Percentiles rank a stretch among this genome's conserved stretches.
phyloP scores from a whole-genome alignment of 176 grass and related monocot genomes.

The Oryza meridionalis region DNA sequence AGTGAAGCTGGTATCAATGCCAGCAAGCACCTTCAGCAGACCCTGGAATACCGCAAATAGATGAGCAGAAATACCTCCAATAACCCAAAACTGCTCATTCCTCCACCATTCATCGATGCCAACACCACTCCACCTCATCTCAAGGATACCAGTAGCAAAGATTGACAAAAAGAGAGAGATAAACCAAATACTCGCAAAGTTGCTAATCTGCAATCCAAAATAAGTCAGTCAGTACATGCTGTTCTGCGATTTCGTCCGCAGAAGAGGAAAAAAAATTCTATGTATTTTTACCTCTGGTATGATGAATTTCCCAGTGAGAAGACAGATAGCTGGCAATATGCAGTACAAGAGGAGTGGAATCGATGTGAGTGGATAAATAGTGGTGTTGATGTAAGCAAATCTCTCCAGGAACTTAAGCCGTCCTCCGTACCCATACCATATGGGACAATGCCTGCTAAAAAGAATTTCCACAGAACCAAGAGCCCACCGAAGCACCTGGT shows the following conservation, averaged over 20 bases:
- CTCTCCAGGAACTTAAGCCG: constrained; percentile 84
- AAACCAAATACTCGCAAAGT: constrained; percentile 85
- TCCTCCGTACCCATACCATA: constrained; percentile 90
- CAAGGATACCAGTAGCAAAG: constrained; percentile 82
- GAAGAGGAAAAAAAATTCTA: neutral
- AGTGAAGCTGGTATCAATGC: constrained; percentile 82
- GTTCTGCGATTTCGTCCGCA: neutral
- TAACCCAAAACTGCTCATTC: constrained; percentile 88
- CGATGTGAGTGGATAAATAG: constrained; percentile 86
- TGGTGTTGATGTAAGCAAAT: constrained; percentile 91
- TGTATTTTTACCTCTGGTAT: constrained; percentile 76
- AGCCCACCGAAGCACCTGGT: constrained; percentile 92
- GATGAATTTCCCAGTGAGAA: constrained; percentile 90
- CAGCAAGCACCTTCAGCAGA: constrained; percentile 78
- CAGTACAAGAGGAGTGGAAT: constrained; percentile 83
- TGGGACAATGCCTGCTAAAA: constrained; percentile 89
- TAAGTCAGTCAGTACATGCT: neutral
- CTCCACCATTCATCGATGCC: constrained; percentile 90
- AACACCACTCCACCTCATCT: constrained; percentile 91
- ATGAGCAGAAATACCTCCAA: constrained; percentile 82
- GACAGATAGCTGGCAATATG: constrained; percentile 80
- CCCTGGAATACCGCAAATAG: constrained; percentile 79
- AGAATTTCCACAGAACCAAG: constrained; percentile 93
- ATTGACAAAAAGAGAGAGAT: constrained; percentile 85
- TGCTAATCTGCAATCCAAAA: constrained; percentile 74